Evolutionary conservation across 257 asterid genomes (phyloP), one percentile per base, ranked within the genome.

Genomic region (Petunia axillaris): DNA sequence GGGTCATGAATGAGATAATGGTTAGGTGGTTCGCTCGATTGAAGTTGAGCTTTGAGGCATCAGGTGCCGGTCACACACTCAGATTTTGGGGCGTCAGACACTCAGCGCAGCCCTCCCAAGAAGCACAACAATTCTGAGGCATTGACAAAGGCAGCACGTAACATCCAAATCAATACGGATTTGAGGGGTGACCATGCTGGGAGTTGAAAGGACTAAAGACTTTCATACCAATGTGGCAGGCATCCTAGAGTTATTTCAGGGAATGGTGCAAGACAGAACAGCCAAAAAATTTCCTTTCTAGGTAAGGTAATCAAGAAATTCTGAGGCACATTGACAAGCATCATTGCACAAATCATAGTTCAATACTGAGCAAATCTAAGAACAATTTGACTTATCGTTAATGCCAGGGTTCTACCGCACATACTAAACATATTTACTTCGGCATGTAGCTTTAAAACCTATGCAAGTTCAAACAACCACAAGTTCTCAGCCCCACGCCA

Each of bases 401-500:
- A 48, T 71, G 35, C 11, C 13, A 35, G 13, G 43, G 14, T 71
- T 71, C 6, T 48, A 35, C 5, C n/a, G 2, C 5, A 5, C 3
- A 15, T 25, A 48, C 59, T 48, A 71, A 25, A 15, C 46, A 14
- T 52, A 25, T 48, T 71, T 48, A 35, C 77, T 71, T 53, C 25
- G 10, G 41, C 35, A 71, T 71, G 43, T 41, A 48, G 35, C 25
- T 71, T 71, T 1, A 11, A 16, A 50, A n/a, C 3, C 3, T 8
- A 48, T 71, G 60, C 48, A 25, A 71, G 4, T 35, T 43, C 11
- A 50, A 73, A 15, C 74, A 55, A 16, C 78, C 16, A 80, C 13
- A 46, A 48, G 25, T 44, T 67, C 62, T 92, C 84, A 95, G 35
- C 99, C 99, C 99, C 99, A 95, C 7, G 98, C 99, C 99, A 95